These are phyloP conservation scores for Carex parvula DNA, from an alignment of 176 grass and related monocot species.

Conservation along the genomic window DNA sequence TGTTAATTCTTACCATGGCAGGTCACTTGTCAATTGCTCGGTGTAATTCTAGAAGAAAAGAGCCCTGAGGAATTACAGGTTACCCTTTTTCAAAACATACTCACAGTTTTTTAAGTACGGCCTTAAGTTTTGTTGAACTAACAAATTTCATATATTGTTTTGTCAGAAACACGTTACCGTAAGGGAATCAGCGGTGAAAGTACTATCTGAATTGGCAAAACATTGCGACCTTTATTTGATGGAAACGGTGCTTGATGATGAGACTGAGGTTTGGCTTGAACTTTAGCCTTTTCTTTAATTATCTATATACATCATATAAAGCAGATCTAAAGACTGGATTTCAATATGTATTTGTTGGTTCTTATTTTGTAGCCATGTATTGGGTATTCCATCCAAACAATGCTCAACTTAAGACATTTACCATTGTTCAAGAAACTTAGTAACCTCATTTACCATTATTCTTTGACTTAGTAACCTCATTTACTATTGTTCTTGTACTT, in stretches of 20 bases:
- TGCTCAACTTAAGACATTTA: not conserved
- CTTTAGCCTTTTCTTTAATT: not conserved
- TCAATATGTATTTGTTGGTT: not conserved
- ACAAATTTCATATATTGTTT: slow-evolving; percentile 14
- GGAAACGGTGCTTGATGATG: slow-evolving; percentile 87
- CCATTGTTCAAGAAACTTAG: no score
- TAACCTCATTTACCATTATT: no score
- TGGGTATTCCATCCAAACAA: not conserved
- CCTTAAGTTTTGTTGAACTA: slow-evolving; percentile 16
- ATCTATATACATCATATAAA: not conserved
- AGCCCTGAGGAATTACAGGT: slow-evolving; percentile 86
- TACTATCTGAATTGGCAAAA: slow-evolving; percentile 60
- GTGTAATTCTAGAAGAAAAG: slow-evolving; percentile 81
- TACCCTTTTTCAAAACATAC: slow-evolving; percentile 1
- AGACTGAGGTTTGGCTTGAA: slow-evolving; percentile 59
- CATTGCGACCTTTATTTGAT: slow-evolving; percentile 84
- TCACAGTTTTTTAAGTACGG: not conserved
- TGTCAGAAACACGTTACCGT: slow-evolving; percentile 69
- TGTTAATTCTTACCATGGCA: slow-evolving; percentile 23
- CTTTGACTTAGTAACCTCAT: no score
- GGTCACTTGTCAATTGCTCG: slow-evolving; percentile 87
- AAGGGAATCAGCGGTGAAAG: slow-evolving; percentile 53
- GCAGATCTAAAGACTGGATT: slow-evolving; percentile 1
- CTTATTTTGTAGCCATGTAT: not conserved
- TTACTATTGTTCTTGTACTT: no score